phyloP scores from a whole-genome alignment of 163 green algal genomes.

The Volvox carteri region DNA sequence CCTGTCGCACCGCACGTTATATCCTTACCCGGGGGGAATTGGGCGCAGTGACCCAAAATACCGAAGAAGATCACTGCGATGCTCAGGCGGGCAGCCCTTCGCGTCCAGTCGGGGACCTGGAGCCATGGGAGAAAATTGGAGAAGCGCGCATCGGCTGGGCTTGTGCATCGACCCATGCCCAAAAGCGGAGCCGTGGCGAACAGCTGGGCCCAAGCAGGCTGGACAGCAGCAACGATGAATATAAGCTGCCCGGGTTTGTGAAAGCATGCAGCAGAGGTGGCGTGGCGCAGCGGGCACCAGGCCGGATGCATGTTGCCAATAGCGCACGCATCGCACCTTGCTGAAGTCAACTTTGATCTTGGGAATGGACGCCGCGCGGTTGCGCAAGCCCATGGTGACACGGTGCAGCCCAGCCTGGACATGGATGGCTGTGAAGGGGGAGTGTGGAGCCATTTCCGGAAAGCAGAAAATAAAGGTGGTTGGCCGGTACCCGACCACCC shows the following conservation, averaged over 20 bases:
- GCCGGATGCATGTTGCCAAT: no score
- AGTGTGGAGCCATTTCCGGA: background rate
- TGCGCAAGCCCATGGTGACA: background rate
- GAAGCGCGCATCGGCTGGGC: no score
- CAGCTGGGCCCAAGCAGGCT: no score
- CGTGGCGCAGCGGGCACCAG: no score
- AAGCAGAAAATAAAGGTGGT: background rate
- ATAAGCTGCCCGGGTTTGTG: no score
- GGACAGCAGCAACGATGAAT: no score
- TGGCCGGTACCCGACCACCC: background rate
- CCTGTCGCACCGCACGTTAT: background rate
- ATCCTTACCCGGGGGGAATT: background rate
- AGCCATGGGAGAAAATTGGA: background rate
- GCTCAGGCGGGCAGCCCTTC: slow-evolving; percentile 12
- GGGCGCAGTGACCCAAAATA: background rate
- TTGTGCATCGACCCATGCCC: no score
- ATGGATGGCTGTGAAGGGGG: background rate
- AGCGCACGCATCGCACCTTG: no score
- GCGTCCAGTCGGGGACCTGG: slow-evolving; percentile 37
- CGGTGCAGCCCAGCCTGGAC: slow-evolving; percentile 19
- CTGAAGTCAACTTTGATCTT: slow-evolving; percentile 35
- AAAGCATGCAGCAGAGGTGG: no score
- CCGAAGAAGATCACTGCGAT: slow-evolving; percentile 21
- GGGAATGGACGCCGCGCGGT: background rate
- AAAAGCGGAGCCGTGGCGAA: no score